Percentiles rank a stretch among this genome's conserved stretches.
phyloP scores from a whole-genome alignment of 2,329 filamentous ascomycete species.

The Xylaria polymorpha region DNA sequence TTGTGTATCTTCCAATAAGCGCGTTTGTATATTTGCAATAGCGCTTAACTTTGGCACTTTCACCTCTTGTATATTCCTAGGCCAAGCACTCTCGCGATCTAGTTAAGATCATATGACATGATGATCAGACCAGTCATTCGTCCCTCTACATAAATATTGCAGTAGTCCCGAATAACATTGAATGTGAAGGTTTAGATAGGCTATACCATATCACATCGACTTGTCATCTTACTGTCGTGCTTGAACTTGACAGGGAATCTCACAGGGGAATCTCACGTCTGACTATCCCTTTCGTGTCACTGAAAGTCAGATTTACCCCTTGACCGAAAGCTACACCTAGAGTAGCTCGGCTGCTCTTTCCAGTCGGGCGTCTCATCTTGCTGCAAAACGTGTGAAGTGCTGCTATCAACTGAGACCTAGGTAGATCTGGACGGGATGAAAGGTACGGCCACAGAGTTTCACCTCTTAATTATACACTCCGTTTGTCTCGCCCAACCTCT shows the following conservation, averaged over 20 bases:
- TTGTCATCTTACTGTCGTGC: conserved; percentile 1
- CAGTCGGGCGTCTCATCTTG: background rate
- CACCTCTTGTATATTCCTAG: conserved; percentile 27
- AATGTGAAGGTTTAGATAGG: background rate
- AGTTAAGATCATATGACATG: conserved; percentile 17
- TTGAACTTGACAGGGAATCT: background rate
- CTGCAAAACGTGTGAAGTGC: background rate
- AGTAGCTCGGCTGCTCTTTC: background rate
- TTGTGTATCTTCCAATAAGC: conserved; percentile 40
- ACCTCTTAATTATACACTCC: too few species aligned
- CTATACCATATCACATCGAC: background rate
- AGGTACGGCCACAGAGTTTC: background rate
- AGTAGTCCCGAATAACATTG: background rate
- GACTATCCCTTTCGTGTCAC: background rate
- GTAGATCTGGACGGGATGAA: background rate
- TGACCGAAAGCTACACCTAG: background rate
- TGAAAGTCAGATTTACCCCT: background rate
- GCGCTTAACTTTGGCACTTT: conserved; percentile 37
- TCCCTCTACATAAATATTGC: background rate
- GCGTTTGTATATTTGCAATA: conserved; percentile 29
- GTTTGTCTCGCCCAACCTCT: background rate
- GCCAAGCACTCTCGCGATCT: background rate
- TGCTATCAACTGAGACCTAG: background rate
- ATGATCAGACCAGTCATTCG: conserved; percentile 7
- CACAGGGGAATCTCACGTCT: background rate